These are phyloP conservation scores for Pseudognaphalium luteoalbum DNA, from an alignment of 129 eudicot species.

Conservation along the genomic window DNA sequence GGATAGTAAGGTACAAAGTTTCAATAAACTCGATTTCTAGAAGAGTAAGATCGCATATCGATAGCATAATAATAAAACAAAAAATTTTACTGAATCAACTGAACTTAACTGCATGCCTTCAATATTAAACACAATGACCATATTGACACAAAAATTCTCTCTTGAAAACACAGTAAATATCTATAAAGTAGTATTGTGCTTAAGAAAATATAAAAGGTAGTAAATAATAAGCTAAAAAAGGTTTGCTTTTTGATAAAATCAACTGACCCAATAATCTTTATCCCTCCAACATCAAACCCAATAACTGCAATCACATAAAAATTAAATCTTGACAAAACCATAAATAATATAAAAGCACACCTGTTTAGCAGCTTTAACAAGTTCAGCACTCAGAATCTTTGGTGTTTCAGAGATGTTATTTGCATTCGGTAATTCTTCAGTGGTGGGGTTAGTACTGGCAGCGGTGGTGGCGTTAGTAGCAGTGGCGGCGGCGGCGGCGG, in stretches of 20 bases:
- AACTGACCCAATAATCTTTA: conserved; percentile 2
- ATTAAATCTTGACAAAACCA: neutral
- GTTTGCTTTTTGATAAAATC: neutral
- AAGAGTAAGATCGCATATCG: neutral
- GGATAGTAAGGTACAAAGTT: neutral
- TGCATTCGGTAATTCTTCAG: conserved; percentile 31
- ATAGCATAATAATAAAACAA: neutral
- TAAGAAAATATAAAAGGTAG: neutral
- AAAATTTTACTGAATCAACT: neutral
- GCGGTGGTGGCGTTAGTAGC: conserved; percentile 20
- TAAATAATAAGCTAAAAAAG: neutral
- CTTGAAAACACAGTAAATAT: neutral
- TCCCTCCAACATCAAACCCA: conserved; percentile 1
- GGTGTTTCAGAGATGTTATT: conserved; percentile 63
- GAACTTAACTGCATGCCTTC: neutral
- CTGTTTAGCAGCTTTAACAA: conserved; percentile 93
- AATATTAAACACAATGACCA: neutral
- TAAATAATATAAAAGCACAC: conserved; percentile 23
- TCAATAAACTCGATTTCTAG: neutral
- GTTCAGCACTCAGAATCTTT: conserved; percentile 63
- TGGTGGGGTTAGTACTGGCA: conserved; percentile 35
- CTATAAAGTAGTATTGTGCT: neutral
- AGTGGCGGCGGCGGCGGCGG: conserved; percentile 31
- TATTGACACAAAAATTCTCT: neutral
- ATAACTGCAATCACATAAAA: neutral